Conservation (phyloP, 164 flowering plant species). For the Vitis rupestris region DNA sequence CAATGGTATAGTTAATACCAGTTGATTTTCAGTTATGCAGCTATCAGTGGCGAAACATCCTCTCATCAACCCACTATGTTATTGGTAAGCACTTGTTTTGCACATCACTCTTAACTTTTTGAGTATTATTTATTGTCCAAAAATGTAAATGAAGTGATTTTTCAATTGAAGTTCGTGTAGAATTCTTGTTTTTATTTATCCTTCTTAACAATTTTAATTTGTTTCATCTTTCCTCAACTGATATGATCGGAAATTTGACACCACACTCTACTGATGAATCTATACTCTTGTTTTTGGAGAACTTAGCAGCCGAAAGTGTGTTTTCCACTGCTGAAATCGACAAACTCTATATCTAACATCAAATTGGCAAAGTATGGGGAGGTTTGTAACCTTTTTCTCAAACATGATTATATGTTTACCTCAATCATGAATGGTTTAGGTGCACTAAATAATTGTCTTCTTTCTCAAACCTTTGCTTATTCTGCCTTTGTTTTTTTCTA, state of each 20-base stretch:
- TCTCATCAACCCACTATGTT: slow-evolving; percentile 22
- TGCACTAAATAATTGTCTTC: not conserved
- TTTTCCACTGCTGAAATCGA: slow-evolving; percentile 56
- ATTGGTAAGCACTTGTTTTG: slow-evolving; percentile 27
- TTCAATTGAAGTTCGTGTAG: no score
- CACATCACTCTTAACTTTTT: not conserved
- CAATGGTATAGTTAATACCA: not conserved
- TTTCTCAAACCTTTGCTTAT: slow-evolving; percentile 2
- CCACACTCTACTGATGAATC: slow-evolving; percentile 6
- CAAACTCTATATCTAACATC: slow-evolving; percentile 34
- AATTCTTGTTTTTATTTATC: no score
- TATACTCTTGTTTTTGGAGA: slow-evolving; percentile 9
- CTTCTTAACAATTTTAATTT: no score
- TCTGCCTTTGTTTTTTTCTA: slow-evolving; percentile 17
- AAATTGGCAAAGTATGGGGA: slow-evolving; percentile 72
- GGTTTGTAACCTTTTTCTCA: slow-evolving; percentile 43
- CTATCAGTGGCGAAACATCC: slow-evolving; percentile 55
- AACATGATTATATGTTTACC: not conserved
- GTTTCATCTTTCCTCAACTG: no score
- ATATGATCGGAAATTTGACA: not conserved
- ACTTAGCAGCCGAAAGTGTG: slow-evolving; percentile 53
- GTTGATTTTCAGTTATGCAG: slow-evolving; percentile 68
- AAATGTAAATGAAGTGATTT: no score
- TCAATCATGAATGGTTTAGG: not conserved
- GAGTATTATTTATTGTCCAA: not conserved